A percentile compares a stretch with the other conserved stretches of the same genome.
Conservation (phyloP, 192 early-diverging fungal species). For the Backusella macrospora region DNA sequence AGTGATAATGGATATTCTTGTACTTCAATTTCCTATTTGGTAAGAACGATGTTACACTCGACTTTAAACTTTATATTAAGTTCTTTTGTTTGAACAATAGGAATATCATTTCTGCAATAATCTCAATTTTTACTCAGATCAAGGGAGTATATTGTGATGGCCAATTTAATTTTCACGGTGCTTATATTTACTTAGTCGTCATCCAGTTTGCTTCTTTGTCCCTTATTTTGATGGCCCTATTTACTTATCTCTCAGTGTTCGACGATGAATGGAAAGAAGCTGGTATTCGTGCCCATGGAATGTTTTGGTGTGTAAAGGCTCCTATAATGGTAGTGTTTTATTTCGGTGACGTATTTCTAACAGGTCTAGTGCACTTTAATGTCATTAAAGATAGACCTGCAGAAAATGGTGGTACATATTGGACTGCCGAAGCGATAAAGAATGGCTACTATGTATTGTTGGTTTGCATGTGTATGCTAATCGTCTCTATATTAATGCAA, state of each 20-base stretch:
- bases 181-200: conserved; percentile 34
- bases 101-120: conserved; percentile 35
- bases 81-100: conserved; percentile 16
- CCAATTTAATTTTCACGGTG: conserved; percentile 26
- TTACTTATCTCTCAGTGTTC: conserved; percentile 38
- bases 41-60: neutral
- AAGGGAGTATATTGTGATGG: conserved; percentile 39
- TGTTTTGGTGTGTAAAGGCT: conserved; percentile 44
- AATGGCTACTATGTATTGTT: conserved; percentile 37
- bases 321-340: conserved; percentile 46
- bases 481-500: conserved; percentile 36
- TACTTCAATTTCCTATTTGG: conserved; percentile 45
- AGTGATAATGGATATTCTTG: conserved; percentile 39
- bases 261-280: conserved; percentile 38
- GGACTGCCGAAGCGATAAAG: conserved; percentile 39
- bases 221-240: conserved; percentile 40
- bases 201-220: conserved; percentile 39
- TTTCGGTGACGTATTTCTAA: conserved; percentile 35
- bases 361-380: conserved; percentile 16
- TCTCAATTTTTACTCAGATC: conserved; percentile 38
- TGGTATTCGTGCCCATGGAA: conserved; percentile 28
- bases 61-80: neutral
- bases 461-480: conserved; percentile 30
- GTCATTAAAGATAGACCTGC: conserved; percentile 32
- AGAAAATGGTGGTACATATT: conserved; percentile 19